These are phyloP conservation scores for Fomitopsis pinicola DNA, from an alignment of 1,284 basidiomycete genomes.

Conservation along the genomic window DNA sequence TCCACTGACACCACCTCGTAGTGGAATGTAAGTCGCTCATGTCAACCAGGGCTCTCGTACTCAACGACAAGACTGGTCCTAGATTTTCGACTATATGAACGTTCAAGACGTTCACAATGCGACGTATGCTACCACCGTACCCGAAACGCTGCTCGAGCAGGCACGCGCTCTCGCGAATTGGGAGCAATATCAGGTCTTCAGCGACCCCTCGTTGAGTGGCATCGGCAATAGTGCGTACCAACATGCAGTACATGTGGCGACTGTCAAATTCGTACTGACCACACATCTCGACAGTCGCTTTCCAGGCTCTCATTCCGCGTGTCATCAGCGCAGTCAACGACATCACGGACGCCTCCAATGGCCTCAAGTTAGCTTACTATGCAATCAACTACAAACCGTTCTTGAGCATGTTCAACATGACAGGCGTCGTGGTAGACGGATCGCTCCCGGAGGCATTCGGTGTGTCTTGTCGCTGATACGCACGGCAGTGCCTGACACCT, in stretches of 20 bases:
- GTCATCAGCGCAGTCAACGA: slow-evolving; percentile 38
- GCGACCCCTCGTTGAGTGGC: slow-evolving; percentile 30
- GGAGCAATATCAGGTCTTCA: slow-evolving; percentile 49
- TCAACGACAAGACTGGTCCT: background rate
- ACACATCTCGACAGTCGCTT: slow-evolving; percentile 33
- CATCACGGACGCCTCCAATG: slow-evolving; percentile 38
- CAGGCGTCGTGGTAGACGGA: slow-evolving; percentile 29
- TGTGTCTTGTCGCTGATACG: slow-evolving; percentile 8
- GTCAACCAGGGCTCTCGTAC: background rate
- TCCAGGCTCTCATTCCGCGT: slow-evolving; percentile 40
- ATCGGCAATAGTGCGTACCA: slow-evolving; percentile 31
- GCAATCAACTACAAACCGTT: slow-evolving; percentile 52
- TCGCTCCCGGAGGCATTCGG: slow-evolving; percentile 33
- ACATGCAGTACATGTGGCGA: background rate
- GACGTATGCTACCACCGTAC: slow-evolving; percentile 28
- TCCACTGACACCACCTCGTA: slow-evolving; percentile 5
- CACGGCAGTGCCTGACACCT: slow-evolving; percentile 6
- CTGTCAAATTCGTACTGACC: background rate
- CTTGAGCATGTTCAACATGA: slow-evolving; percentile 51
- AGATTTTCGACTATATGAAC: slow-evolving; percentile 50
- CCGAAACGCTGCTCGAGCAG: slow-evolving; percentile 31
- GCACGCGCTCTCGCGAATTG: slow-evolving; percentile 46
- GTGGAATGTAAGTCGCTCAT: slow-evolving; percentile 30
- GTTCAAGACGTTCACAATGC: slow-evolving; percentile 47
- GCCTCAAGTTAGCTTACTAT: slow-evolving; percentile 40